Evolutionary conservation across 179 eudicot species (phyloP).

Genomic region (Camellia oleifera): DNA sequence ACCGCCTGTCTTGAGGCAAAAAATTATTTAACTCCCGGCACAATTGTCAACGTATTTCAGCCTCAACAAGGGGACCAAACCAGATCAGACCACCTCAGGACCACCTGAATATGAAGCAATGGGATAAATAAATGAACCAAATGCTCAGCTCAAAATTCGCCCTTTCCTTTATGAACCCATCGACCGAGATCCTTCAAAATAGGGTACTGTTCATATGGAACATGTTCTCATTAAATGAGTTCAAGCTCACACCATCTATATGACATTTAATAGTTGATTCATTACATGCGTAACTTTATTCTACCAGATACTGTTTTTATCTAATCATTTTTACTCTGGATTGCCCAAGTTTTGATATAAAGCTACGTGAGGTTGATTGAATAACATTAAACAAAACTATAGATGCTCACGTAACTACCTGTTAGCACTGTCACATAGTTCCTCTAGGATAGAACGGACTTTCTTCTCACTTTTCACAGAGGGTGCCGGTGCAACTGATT

Average conservation of each 20-base stretch:
- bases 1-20: constrained; percentile 7
- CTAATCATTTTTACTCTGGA: not conserved
- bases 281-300: not conserved
- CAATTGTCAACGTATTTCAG: constrained; percentile 1
- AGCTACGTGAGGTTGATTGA: not conserved
- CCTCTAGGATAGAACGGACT: constrained; percentile 82
- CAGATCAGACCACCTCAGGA: constrained; percentile 13
- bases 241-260: not conserved
- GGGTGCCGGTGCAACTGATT: constrained; percentile 84
- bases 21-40: not conserved
- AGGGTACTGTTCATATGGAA: not conserved
- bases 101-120: constrained; percentile 12
- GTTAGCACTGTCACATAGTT: constrained; percentile 50
- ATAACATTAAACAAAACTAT: not conserved
- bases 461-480: constrained; percentile 87
- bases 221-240: not conserved
- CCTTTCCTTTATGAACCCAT: constrained; percentile 3
- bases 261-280: not conserved
- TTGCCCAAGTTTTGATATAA: not conserved
- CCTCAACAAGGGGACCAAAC: not conserved
- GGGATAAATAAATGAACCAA: not conserved
- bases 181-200: not conserved
- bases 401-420: constrained; percentile 43
- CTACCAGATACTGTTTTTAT: not conserved
- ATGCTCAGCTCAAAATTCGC: not conserved